Evolutionary conservation across 192 early-diverging fungal genomes (phyloP).

Genomic region (Paraglomus brasilianum): DNA sequence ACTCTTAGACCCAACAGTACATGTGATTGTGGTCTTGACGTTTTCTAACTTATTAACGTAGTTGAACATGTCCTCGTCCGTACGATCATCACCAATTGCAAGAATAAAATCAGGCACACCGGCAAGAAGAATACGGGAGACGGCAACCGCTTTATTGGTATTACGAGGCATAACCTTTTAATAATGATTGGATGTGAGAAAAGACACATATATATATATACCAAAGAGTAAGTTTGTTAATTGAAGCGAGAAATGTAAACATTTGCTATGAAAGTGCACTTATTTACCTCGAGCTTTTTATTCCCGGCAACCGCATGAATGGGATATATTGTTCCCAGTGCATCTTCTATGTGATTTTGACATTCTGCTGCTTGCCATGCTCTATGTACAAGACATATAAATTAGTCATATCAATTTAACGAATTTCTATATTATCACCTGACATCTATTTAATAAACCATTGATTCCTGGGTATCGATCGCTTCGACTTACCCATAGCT

Average conservation of each 20-base stretch:
- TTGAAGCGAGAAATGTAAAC: not conserved
- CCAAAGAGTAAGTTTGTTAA: not conserved
- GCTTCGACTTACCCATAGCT: constrained; percentile 57
- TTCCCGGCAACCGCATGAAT: constrained; percentile 68
- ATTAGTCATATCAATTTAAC: not conserved
- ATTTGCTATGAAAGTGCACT: no score
- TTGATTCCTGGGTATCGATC: no score
- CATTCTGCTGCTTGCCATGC: constrained; percentile 83
- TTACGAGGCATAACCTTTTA: constrained; percentile 63
- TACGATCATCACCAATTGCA: constrained; percentile 71
- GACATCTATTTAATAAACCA: not conserved
- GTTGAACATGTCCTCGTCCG: constrained; percentile 83
- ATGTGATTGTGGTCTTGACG: constrained; percentile 43
- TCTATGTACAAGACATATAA: constrained; percentile 13
- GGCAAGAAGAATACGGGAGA: constrained; percentile 58
- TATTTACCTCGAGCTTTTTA: constrained; percentile 63
- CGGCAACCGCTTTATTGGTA: constrained; percentile 63
- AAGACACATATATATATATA: constrained; percentile 5
- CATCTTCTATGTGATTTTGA: constrained; percentile 77
- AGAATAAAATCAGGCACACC: constrained; percentile 71
- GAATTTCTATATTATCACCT: not conserved
- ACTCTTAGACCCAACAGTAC: constrained; percentile 55
- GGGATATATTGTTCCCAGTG: constrained; percentile 63
- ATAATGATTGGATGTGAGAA: no score
- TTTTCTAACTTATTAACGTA: constrained; percentile 48